Percentiles rank a stretch among this genome's conserved stretches.
Conservation (phyloP, 2,329 filamentous ascomycete genomes). For the Volutella citrinella region DNA sequence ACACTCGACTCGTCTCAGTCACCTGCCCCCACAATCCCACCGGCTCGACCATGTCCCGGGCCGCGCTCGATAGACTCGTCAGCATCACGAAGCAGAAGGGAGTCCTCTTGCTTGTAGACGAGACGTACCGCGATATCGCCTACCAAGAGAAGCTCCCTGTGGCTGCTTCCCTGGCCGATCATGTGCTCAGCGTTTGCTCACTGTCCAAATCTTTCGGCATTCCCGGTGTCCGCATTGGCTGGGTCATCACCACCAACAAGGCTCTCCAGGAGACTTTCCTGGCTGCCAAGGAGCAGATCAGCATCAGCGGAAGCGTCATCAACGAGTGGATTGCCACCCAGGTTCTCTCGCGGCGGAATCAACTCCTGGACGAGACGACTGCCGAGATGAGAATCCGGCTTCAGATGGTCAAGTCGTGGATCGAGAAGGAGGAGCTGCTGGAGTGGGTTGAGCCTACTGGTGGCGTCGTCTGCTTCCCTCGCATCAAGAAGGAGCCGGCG, state of each 20-base stretch:
- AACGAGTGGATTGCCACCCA: conserved; percentile 21
- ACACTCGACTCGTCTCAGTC: conserved; percentile 19
- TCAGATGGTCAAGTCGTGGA: conserved; percentile 18
- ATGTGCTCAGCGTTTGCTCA: conserved; percentile 20
- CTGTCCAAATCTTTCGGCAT: conserved; percentile 21
- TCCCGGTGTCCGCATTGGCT: conserved; percentile 20
- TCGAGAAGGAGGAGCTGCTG: conserved; percentile 18
- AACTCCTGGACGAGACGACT: conserved; percentile 8
- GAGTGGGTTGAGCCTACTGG: conserved; percentile 22
- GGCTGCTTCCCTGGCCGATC: conserved; percentile 12
- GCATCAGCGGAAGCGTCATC: conserved; percentile 19
- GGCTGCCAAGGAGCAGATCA: conserved; percentile 23
- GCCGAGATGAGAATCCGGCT: conserved; percentile 19
- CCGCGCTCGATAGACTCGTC: conserved; percentile 4
- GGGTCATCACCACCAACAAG: conserved; percentile 14
- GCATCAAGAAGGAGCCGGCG: conserved; percentile 17
- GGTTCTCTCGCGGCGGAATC: conserved; percentile 11
- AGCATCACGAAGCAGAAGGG: conserved; percentile 13
- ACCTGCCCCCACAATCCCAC: conserved; percentile 22
- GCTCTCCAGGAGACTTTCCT: conserved; percentile 18
- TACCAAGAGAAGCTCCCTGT: conserved; percentile 11
- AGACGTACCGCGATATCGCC: conserved; percentile 19
- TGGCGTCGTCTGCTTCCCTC: conserved; percentile 22
- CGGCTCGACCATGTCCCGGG: conserved; percentile 10
- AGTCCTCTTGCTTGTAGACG: conserved; percentile 16